phyloP scores from a whole-genome alignment of 1,139 yeast genomes.

The Pichia sp. region DNA sequence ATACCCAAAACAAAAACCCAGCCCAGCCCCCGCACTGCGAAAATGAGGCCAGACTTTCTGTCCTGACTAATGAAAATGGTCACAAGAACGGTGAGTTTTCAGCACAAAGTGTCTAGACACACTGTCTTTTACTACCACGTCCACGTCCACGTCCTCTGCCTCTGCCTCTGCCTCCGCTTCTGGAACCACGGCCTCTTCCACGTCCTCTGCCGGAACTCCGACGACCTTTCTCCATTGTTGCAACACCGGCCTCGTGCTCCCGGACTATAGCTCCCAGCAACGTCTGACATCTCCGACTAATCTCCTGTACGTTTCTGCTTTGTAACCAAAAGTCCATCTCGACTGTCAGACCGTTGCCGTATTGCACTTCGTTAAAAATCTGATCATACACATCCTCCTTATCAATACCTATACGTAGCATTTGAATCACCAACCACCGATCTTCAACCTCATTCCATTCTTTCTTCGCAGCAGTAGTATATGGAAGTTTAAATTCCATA shows the following conservation, averaged over 20 bases:
- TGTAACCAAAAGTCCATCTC: slow-evolving; percentile 58
- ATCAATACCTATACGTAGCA: slow-evolving; percentile 62
- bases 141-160: neutral
- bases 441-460: slow-evolving; percentile 72
- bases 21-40: no score
- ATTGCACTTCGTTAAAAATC: slow-evolving; percentile 55
- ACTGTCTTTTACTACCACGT: no score
- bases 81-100: no score
- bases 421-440: slow-evolving; percentile 57
- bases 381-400: slow-evolving; percentile 58
- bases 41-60: no score
- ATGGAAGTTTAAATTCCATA: slow-evolving; percentile 48
- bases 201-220: no score
- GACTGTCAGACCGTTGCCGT: slow-evolving; percentile 47
- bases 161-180: neutral
- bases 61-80: no score
- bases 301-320: slow-evolving; percentile 57
- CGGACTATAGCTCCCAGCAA: slow-evolving; percentile 58
- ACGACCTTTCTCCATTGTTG: neutral
- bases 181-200: neutral
- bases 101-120: no score
- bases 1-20: no score
- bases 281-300: slow-evolving; percentile 63
- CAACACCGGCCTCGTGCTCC: slow-evolving; percentile 31
- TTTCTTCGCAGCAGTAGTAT: slow-evolving; percentile 25